Conservation (phyloP, 768 basidiomycete genomes). For the Boletus vinaceobasis region DNA sequence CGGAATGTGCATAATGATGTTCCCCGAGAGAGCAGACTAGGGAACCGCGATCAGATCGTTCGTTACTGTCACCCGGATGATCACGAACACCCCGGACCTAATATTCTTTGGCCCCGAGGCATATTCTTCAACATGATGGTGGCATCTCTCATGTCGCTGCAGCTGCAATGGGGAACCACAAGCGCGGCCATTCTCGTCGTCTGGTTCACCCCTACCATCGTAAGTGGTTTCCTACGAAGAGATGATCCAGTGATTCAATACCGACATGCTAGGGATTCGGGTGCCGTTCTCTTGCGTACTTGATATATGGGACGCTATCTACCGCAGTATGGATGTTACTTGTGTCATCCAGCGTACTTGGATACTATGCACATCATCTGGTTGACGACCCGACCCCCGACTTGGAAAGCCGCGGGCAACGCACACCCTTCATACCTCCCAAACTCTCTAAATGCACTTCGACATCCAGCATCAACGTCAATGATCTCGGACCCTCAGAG, state of each 20-base stretch:
- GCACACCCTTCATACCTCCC: background rate
- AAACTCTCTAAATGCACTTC: background rate
- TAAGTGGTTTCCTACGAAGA: background rate
- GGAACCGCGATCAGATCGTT: constrained; percentile 16
- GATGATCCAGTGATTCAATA: background rate
- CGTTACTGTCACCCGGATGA: constrained; percentile 18
- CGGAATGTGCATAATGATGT: background rate
- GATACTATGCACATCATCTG: constrained; percentile 18
- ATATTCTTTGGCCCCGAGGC: constrained; percentile 20
- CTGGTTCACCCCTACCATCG: constrained; percentile 31
- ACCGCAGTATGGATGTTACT: constrained; percentile 31
- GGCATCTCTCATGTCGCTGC: constrained; percentile 30
- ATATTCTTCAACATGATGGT: constrained; percentile 25
- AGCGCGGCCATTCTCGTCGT: constrained; percentile 26
- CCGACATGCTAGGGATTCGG: constrained; percentile 25
- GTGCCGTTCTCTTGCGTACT: constrained; percentile 33
- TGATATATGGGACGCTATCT: constrained; percentile 28
- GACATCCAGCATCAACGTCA: background rate
- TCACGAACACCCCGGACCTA: background rate
- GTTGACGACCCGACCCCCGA: background rate
- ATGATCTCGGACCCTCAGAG: background rate
- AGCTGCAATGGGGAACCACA: constrained; percentile 34
- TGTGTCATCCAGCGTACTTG: constrained; percentile 27
- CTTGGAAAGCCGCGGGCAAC: background rate
- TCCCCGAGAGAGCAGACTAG: constrained; percentile 14